A percentile compares a stretch with the other conserved stretches of the same genome.
Evolutionary conservation across 148 eudicot genomes (phyloP).

Genomic region (Heliamphora exappendiculata): DNA sequence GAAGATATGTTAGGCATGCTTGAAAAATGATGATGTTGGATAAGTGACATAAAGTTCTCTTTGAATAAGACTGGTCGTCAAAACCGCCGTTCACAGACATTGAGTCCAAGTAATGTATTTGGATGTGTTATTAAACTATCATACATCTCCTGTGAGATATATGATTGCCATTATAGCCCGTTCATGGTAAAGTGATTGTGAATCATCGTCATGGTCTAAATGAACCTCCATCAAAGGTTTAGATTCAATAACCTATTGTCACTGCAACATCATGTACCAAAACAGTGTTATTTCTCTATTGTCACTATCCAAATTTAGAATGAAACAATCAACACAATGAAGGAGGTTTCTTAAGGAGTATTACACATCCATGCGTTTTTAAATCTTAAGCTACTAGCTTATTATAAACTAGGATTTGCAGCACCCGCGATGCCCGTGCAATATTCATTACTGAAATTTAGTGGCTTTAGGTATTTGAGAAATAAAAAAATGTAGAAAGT

Average conservation of each 20-base stretch:
- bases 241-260: neutral
- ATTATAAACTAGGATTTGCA: too few species aligned
- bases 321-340: neutral
- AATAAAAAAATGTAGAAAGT: too few species aligned
- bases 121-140: neutral
- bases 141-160: too few species aligned
- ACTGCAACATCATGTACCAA: neutral
- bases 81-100: slow-evolving; percentile 13
- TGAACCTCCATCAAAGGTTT: neutral
- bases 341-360: neutral
- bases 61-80: slow-evolving; percentile 14
- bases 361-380: neutral
- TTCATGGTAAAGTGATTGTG: too few species aligned
- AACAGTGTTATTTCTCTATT: neutral
- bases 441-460: too few species aligned
- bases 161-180: too few species aligned
- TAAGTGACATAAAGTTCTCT: slow-evolving; percentile 34
- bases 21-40: slow-evolving; percentile 23
- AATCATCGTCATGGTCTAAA: too few species aligned
- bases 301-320: neutral
- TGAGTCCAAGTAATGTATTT: slow-evolving; percentile 11
- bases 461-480: too few species aligned
- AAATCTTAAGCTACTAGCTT: neutral
- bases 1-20: slow-evolving; percentile 32
- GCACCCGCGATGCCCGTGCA: too few species aligned